Evolutionary conservation across 2,329 filamentous ascomycete genomes (phyloP), one percentile per base, ranked within the genome.

Genomic region (Plectosphaerella sp.): DNA sequence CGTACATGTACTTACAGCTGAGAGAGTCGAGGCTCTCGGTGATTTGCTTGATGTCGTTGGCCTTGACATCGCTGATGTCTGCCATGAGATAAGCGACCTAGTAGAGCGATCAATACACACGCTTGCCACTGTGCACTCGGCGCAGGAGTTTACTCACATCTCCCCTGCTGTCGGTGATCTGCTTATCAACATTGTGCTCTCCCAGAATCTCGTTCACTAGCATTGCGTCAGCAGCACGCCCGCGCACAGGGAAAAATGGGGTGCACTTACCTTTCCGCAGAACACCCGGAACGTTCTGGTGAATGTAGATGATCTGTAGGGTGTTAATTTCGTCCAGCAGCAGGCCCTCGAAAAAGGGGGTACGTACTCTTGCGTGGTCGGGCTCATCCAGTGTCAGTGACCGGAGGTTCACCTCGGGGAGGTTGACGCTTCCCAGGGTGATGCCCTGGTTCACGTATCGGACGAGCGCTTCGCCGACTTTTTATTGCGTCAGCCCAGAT

Each of bases 171-270:
- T 97, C 94, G 48, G 90, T 94, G 77, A 95, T 97, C 74, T 99
- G 94, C 79, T 97, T 97, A 75, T 97, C 93, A 61, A 99, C 92
- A 70, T 99, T 99, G 77, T 99, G 92, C 64, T 95, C 86, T 43
- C 88, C 89, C 47, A 99, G 80, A 57, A 97, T 91, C 64, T 94
- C 89, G 77, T 99, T 99, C 59, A 99, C 94, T 86, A 57, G 14
- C 14, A 14, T 12, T 22, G 15, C n/a, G 16, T 47, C 5, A 36
- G 15, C 6, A 2, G 18, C 11, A 18, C 22, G n/a, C 20, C n/a
- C 14, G 12, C 6, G 16, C 2, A 18, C 6, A 22, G 48, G 18
- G 15, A 10, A 8, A 24, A 3, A 28, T 37, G 15, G 10, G 18
- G 6, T 11, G 24, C 16, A 18, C 66, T 60, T 72, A 87, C 85